Evolutionary conservation across 345 rosid species (phyloP), one percentile per base, ranked within the genome.

Genomic region (Brassica incana): DNA sequence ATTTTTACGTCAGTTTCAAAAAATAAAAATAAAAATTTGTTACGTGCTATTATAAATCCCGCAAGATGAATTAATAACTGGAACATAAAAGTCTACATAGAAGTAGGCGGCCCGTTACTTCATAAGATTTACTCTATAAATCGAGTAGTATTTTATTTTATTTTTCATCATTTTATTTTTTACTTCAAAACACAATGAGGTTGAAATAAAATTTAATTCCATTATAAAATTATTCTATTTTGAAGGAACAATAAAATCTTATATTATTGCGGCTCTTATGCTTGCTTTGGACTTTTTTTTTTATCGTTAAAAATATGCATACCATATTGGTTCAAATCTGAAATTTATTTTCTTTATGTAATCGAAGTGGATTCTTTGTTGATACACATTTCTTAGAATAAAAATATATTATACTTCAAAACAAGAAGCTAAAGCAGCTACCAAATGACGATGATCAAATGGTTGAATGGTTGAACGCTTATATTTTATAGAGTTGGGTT

Each of bases 1-100:
- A 5, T 5, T 7, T 35, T 35, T 35, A 5, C 38, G 38, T 35
- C 38, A 35, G 38, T 35, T 35, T 35, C 38, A 35, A 7, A 35
- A 35, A 35, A 7, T 5, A 35, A 35, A 35, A 35, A 35, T 35
- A 32, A 32, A 3, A 36, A 36, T 2, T 2, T 72, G 40, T 11
- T 15, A 4, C 30, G 6, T 35, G 5, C 38, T 43, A 56, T n/a
- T 35, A 36, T 36, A 75, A 36, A 25, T 58, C 59, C 14, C 16
- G 20, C 38, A 76, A 67, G 20, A 12, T 67, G 56, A 38, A 27
- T 60, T 58, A 75, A 75, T 38, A 75, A 35, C 3, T 74, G 54
- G 29, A 43, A 43, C 29, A 27, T 10, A 18, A 16, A 8, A 8
- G 11, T 8, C 10, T 10, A 40, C 11, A 8, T 11, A 69, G 14